Percentiles rank a stretch among this genome's conserved stretches.
phyloP scores from a whole-genome alignment of 2,329 filamentous ascomycete species.

The Aspergillus fischeri region DNA sequence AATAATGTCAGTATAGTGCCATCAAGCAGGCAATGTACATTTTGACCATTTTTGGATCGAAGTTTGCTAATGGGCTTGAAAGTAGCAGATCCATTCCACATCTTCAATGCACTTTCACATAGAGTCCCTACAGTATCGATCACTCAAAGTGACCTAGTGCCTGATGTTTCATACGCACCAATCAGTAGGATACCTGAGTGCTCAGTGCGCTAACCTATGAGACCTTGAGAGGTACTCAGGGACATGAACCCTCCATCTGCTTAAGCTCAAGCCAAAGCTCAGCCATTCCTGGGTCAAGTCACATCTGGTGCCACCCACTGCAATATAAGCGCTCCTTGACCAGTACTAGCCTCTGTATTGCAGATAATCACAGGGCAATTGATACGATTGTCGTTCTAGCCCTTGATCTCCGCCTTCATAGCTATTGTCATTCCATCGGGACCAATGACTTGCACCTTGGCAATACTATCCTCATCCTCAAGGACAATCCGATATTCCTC shows the following conservation, averaged over 20 bases:
- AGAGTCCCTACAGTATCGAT: not conserved
- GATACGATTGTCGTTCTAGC: not conserved
- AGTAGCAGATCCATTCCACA: too few species aligned
- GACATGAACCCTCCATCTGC: not conserved
- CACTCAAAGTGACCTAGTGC: not conserved
- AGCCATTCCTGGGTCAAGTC: not conserved
- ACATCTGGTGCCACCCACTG: not conserved
- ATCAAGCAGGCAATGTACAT: too few species aligned
- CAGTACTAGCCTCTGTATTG: not conserved
- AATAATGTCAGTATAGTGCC: too few species aligned
- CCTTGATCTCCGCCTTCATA: slow-evolving; percentile 37
- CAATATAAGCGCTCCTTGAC: not conserved
- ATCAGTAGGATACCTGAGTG: not conserved
- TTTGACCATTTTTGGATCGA: too few species aligned
- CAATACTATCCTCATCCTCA: slow-evolving; percentile 25
- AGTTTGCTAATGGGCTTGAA: too few species aligned
- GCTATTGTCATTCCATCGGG: slow-evolving; percentile 25
- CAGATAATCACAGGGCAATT: not conserved
- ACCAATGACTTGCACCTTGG: slow-evolving; percentile 33
- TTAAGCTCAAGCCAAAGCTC: not conserved
- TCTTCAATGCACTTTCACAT: too few species aligned
- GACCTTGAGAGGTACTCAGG: not conserved
- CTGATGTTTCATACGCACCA: too few species aligned
- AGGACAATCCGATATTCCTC: slow-evolving; percentile 46
- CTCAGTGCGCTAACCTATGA: not conserved